Conservation (phyloP, 2,329 filamentous ascomycete genomes). For the Sclerotinia nivalis region DNA sequence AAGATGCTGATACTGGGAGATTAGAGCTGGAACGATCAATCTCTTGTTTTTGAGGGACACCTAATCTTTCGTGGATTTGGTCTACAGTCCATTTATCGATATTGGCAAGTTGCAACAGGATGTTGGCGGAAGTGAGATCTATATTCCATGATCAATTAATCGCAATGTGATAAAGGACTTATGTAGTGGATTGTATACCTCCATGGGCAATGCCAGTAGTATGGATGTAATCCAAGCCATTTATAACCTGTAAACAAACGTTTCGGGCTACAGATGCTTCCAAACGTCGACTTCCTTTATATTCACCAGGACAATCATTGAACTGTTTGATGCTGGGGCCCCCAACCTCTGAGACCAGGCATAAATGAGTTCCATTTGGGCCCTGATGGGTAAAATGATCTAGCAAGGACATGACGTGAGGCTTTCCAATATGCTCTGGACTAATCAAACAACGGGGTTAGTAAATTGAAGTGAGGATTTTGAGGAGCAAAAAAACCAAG, state of each 20-base stretch:
- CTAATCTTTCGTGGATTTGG: constrained; percentile 27
- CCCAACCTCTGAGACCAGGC: constrained; percentile 42
- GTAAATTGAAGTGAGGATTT: neutral
- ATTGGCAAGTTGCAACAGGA: constrained; percentile 30
- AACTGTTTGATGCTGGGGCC: constrained; percentile 33
- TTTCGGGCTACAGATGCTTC: constrained; percentile 28
- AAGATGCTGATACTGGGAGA: neutral
- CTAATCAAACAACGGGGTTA: neutral
- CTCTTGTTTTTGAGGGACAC: constrained; percentile 27
- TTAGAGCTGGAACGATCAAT: neutral
- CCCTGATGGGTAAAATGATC: constrained; percentile 39
- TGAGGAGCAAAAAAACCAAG: neutral
- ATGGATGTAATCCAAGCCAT: constrained; percentile 32
- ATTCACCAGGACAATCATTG: constrained; percentile 30
- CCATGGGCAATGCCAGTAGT: constrained; percentile 29
- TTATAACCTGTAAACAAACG: constrained; percentile 27
- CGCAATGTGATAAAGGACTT: neutral
- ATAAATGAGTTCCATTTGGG: constrained; percentile 49
- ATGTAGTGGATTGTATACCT: constrained; percentile 25
- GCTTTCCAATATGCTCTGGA: constrained; percentile 24
- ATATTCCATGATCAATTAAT: neutral
- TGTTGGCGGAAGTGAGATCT: constrained; percentile 31
- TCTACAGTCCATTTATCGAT: constrained; percentile 29
- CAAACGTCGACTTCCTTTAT: constrained; percentile 29
- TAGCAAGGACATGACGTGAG: constrained; percentile 30